Percentiles rank a stretch among this genome's conserved stretches.
phyloP scores from a whole-genome alignment of 768 basidiomycete species.

The Macrolepiota fuliginosa region DNA sequence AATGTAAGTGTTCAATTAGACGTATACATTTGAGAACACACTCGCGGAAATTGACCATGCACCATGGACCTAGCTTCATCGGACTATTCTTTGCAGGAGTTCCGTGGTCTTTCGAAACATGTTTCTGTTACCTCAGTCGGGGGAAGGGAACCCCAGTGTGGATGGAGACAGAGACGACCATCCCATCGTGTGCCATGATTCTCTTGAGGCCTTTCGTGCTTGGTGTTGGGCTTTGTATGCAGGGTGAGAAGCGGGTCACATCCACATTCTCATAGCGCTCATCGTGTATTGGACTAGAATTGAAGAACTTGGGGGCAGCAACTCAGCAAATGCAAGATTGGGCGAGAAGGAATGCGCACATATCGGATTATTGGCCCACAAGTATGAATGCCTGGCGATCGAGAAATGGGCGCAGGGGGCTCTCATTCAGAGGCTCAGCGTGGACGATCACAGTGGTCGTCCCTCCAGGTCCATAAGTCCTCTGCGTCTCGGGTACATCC shows the following conservation, averaged over 20 bases:
- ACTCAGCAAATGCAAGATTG: background rate
- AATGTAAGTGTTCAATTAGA: background rate
- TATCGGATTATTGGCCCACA: background rate
- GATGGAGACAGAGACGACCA: background rate
- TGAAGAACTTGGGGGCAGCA: background rate
- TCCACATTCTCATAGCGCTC: background rate
- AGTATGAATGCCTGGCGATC: background rate
- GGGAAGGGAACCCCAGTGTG: background rate
- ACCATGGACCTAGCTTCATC: background rate
- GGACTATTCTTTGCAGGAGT: background rate
- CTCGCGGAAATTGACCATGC: background rate
- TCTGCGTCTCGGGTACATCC: background rate
- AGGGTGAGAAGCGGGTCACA: background rate
- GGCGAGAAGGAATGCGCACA: background rate
- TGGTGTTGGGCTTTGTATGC: constrained; percentile 5
- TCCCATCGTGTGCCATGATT: background rate
- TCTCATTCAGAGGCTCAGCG: background rate
- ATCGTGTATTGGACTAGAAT: background rate
- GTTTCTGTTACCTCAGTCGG: background rate
- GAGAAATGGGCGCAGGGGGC: background rate
- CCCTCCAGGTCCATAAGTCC: no score
- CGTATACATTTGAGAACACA: background rate
- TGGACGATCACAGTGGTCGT: no score
- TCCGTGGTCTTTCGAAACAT: background rate
- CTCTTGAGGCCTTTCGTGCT: background rate